Evolutionary conservation across 1,284 basidiomycete species (phyloP).

Genomic region (Pulveroboletus sp.): DNA sequence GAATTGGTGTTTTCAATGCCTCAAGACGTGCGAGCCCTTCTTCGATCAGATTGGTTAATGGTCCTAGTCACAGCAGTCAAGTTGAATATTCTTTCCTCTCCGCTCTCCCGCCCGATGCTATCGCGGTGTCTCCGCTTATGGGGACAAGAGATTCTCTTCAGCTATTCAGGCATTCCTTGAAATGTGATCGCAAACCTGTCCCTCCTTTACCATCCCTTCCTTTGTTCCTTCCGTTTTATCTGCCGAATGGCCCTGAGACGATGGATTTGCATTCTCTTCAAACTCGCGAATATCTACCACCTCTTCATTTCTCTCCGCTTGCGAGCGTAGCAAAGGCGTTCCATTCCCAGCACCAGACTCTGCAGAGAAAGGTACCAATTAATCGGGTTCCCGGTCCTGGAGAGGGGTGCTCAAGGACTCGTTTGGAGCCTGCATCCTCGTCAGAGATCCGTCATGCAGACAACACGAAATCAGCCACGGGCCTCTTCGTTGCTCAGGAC

Average conservation of each 20-base stretch:
- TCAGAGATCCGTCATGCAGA: neutral
- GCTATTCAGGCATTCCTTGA: conserved; percentile 21
- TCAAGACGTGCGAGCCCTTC: conserved; percentile 21
- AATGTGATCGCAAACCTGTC: conserved; percentile 13
- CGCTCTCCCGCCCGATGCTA: conserved; percentile 20
- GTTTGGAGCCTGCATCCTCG: neutral
- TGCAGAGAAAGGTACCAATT: neutral
- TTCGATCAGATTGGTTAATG: conserved; percentile 31
- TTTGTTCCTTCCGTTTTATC: conserved; percentile 10
- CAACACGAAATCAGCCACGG: neutral
- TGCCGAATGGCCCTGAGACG: neutral
- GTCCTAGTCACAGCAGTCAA: conserved; percentile 13
- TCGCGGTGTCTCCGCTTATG: conserved; percentile 25
- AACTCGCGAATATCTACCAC: conserved; percentile 14
- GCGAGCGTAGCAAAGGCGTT: conserved; percentile 7
- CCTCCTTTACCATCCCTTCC: conserved; percentile 28
- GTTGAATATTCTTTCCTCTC: conserved; percentile 31
- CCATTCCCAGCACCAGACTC: neutral
- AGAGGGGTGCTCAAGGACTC: neutral
- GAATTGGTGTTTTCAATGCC: neutral
- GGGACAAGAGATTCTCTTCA: conserved; percentile 34
- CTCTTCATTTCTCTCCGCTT: conserved; percentile 26
- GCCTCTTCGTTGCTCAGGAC: neutral
- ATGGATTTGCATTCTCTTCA: neutral
- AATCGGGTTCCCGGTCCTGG: neutral